Conservation (phyloP, 768 basidiomycete genomes). For the Coprinopsis cinerea region DNA sequence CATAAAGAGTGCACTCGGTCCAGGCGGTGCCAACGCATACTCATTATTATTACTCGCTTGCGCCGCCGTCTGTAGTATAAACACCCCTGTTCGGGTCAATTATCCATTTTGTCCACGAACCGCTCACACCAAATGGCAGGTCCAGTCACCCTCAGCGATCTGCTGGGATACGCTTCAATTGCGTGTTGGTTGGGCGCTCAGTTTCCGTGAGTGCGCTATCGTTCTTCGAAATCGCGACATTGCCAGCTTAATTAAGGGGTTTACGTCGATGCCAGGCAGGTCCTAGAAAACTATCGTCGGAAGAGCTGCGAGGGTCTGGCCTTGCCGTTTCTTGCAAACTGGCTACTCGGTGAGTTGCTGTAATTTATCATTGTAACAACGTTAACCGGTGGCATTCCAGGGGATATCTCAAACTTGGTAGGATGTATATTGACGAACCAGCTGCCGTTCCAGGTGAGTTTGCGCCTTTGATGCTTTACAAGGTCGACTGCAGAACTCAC, state of each 20-base stretch:
- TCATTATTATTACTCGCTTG: neutral
- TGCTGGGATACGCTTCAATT: constrained; percentile 69
- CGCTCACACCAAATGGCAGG: constrained; percentile 19
- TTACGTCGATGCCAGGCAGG: no score
- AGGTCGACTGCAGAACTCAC: constrained; percentile 1
- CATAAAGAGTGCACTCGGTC: no score
- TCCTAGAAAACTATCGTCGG: constrained; percentile 67
- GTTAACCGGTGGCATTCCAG: constrained; percentile 30
- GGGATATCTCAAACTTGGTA: constrained; percentile 88
- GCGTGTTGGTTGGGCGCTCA: constrained; percentile 82
- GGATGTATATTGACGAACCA: constrained; percentile 91
- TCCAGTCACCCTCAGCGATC: constrained; percentile 44
- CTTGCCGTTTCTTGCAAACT: constrained; percentile 88
- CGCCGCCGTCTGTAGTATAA: neutral
- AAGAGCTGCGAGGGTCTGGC: constrained; percentile 89
- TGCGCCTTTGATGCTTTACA: constrained; percentile 6
- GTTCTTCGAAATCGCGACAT: constrained; percentile 5
- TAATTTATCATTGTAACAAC: neutral
- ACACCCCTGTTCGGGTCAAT: neutral
- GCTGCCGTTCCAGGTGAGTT: constrained; percentile 82
- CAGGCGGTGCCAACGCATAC: no score
- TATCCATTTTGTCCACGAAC: neutral
- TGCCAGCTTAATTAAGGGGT: neutral
- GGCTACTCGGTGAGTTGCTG: constrained; percentile 70
- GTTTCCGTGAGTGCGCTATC: constrained; percentile 61